Conservation (phyloP, 2,329 filamentous ascomycete genomes). For the Colletotrichum navitas region DNA sequence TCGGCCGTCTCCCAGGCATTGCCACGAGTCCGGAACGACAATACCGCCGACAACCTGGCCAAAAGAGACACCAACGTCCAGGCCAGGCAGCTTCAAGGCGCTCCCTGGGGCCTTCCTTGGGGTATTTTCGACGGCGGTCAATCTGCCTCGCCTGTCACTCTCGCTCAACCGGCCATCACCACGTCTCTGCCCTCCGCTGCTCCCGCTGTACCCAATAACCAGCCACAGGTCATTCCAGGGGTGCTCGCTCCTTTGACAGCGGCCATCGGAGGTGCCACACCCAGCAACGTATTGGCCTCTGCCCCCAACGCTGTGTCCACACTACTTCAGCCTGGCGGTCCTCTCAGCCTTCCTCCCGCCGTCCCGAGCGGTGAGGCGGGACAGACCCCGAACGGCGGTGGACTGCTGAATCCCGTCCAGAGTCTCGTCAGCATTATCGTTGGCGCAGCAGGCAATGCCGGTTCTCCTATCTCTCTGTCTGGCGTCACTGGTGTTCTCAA, state of each 20-base stretch:
- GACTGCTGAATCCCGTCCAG: constrained; percentile 3
- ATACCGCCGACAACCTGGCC: background rate
- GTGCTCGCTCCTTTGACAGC: constrained; percentile 8
- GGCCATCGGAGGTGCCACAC: background rate
- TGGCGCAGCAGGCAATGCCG: background rate
- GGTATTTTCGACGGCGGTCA: constrained; percentile 24
- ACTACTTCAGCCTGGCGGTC: background rate
- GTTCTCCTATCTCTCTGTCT: constrained; percentile 1
- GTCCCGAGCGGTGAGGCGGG: background rate
- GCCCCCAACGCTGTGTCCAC: background rate
- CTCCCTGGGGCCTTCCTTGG: constrained; percentile 14
- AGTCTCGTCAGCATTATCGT: background rate
- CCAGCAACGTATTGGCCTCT: background rate
- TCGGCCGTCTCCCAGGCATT: constrained; percentile 20
- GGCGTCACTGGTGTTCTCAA: background rate
- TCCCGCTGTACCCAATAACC: background rate
- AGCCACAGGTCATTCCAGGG: background rate
- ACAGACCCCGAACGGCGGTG: background rate
- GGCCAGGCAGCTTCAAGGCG: constrained; percentile 31
- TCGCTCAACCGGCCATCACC: constrained; percentile 14
- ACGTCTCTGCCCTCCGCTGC: constrained; percentile 18
- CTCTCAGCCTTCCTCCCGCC: background rate
- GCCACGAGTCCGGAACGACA: background rate
- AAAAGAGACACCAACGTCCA: background rate
- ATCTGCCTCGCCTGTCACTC: background rate